A percentile compares a stretch with the other conserved stretches of the same genome.
phyloP scores from a whole-genome alignment of 2,329 filamentous ascomycete genomes.

The Xylariaceae sp. region DNA sequence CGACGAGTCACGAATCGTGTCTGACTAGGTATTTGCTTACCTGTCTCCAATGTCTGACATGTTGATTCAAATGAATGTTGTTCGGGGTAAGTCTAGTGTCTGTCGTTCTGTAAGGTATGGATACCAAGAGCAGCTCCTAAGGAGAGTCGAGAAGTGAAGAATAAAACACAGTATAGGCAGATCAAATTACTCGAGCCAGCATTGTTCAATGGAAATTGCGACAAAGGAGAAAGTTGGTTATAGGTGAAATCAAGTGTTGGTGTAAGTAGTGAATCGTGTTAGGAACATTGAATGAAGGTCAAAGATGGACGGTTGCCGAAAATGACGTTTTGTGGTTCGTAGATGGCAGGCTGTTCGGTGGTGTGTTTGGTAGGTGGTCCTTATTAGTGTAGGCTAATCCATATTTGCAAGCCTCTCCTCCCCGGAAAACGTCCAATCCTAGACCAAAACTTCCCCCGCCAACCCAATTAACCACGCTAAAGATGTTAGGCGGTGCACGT shows the following conservation, averaged over 20 bases:
- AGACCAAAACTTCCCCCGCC: slow-evolving; percentile 13
- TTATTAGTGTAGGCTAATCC: too few relatives aligned
- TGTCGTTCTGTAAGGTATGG: slow-evolving; percentile 8
- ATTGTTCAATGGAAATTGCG: slow-evolving; percentile 9
- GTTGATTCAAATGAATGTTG: slow-evolving; percentile 18
- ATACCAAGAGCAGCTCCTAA: slow-evolving; percentile 2
- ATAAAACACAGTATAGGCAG: not conserved
- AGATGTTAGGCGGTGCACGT: slow-evolving; percentile 3
- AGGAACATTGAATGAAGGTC: not conserved
- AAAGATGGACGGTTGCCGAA: slow-evolving; percentile 3
- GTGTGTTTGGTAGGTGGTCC: too few relatives aligned
- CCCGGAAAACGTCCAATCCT: slow-evolving; percentile 5
- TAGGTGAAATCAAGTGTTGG: not conserved
- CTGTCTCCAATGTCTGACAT: slow-evolving; percentile 44
- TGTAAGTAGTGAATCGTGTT: not conserved
- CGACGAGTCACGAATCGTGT: too few relatives aligned
- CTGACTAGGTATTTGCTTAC: slow-evolving; percentile 30
- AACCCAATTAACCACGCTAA: slow-evolving; percentile 3
- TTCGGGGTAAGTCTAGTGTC: not conserved
- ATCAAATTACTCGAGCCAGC: slow-evolving; percentile 6
- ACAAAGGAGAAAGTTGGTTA: slow-evolving; percentile 2
- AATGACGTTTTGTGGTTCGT: slow-evolving; percentile 25
- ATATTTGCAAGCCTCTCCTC: not conserved
- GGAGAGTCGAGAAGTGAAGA: slow-evolving; percentile 8
- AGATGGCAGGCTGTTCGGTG: not conserved